Conservation (phyloP, 345 rosid species). For the Lepidium aucheri region DNA sequence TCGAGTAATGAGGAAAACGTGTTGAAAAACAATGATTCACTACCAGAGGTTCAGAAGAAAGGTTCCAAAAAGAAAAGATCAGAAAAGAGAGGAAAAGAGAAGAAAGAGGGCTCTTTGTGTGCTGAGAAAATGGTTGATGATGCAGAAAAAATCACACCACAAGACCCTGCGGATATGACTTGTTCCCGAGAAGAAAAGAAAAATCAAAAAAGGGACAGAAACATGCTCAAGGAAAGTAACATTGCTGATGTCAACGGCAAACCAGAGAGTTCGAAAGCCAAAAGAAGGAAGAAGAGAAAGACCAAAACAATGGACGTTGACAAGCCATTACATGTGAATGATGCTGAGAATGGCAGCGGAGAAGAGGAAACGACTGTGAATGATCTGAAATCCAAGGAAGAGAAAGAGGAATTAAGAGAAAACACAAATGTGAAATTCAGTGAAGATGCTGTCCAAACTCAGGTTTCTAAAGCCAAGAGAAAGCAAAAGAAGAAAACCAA, state of each 20-base stretch:
- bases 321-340: no score
- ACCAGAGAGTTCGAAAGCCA: no score
- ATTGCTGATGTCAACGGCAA: no score
- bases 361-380: not conserved
- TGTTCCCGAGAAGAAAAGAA: constrained; percentile 4
- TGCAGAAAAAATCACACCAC: not conserved
- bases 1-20: not conserved
- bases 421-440: not conserved
- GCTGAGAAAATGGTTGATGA: not conserved
- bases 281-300: no score
- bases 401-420: not conserved
- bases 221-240: not conserved
- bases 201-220: not conserved
- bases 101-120: not conserved
- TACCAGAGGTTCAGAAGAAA: not conserved
- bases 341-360: not conserved
- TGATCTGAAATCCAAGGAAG: not conserved
- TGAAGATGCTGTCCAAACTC: constrained; percentile 10
- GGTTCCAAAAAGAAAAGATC: not conserved
- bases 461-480: constrained; percentile 17
- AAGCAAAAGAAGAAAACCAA: constrained; percentile 15
- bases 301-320: no score
- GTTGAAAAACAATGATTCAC: not conserved
- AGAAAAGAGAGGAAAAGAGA: not conserved
- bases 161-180: constrained; percentile 5